Percentiles rank a stretch among this genome's conserved stretches.
phyloP scores from a whole-genome alignment of 108 stramenopile species.

The Cyclotella choctawhatcheeana region DNA sequence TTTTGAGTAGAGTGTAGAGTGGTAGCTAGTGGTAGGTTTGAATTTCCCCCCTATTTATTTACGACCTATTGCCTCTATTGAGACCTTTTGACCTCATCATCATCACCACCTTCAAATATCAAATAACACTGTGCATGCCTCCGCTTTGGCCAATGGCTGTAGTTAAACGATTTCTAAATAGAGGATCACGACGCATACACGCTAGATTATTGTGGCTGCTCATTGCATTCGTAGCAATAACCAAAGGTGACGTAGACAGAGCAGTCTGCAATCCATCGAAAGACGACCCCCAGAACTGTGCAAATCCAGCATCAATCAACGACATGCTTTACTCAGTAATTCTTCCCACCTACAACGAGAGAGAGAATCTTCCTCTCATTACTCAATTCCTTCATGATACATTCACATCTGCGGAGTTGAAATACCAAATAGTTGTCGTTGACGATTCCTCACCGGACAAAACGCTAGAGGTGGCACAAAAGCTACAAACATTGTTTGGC shows the following conservation, averaged over 20 bases:
- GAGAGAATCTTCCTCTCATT: slow-evolving; percentile 96
- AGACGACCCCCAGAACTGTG: slow-evolving; percentile 4
- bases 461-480: slow-evolving; percentile 91
- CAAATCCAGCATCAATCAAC: slow-evolving; percentile 1
- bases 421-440: slow-evolving; percentile 94
- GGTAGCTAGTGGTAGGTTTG: no score
- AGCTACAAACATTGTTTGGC: slow-evolving; percentile 86
- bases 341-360: slow-evolving; percentile 98
- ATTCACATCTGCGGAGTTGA: slow-evolving; percentile 67
- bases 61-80: no score
- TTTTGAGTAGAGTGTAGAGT: no score
- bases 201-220: background rate
- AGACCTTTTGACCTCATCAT: no score
- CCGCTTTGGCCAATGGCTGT: no score
- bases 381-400: slow-evolving; percentile 86
- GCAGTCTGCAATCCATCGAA: slow-evolving; percentile 1
- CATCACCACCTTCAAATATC: no score
- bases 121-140: no score
- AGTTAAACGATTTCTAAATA: no score
- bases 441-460: slow-evolving; percentile 96
- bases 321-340: slow-evolving; percentile 92
- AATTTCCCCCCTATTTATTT: no score
- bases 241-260: background rate
- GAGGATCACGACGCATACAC: background rate
- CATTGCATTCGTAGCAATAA: background rate